Percentiles rank a stretch among this genome's conserved stretches.
phyloP scores from a whole-genome alignment of 2,329 filamentous ascomycete species.

The Colletotrichum sp. region DNA sequence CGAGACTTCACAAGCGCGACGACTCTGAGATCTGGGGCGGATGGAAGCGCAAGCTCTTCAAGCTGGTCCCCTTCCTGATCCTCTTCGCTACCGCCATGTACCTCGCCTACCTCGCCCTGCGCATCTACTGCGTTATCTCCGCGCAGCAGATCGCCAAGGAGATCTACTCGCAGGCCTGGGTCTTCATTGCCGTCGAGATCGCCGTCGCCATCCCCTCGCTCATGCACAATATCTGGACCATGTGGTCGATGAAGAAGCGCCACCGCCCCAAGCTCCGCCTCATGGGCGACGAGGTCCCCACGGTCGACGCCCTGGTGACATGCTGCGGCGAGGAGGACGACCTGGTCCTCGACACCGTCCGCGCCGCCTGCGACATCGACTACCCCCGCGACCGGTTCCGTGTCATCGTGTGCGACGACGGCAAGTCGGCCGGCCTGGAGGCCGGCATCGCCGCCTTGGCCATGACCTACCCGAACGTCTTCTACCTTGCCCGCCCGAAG shows the following conservation, averaged over 20 bases:
- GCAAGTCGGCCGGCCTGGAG: constrained; percentile 48
- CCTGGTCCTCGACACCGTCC: constrained; percentile 60
- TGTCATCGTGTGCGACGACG: constrained; percentile 62
- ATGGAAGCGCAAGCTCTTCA: constrained; percentile 45
- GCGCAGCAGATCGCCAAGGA: constrained; percentile 47
- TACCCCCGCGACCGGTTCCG: constrained; percentile 59
- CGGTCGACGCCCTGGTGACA: constrained; percentile 62
- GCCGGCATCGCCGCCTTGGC: constrained; percentile 40
- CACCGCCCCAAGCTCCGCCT: constrained; percentile 58
- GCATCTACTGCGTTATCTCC: constrained; percentile 56
- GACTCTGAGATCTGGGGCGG: constrained; percentile 49
- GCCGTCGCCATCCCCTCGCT: constrained; percentile 57
- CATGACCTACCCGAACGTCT: constrained; percentile 50
- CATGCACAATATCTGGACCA: constrained; percentile 63
- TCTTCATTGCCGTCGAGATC: constrained; percentile 61
- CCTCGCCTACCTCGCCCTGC: constrained; percentile 53
- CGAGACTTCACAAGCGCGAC: constrained; percentile 45
- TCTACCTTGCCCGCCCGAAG: constrained; percentile 58
- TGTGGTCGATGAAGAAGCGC: constrained; percentile 61
- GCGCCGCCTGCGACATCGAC: constrained; percentile 58
- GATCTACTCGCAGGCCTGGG: constrained; percentile 57
- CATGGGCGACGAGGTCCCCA: constrained; percentile 51
- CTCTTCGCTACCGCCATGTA: constrained; percentile 47
- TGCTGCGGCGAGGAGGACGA: constrained; percentile 63
- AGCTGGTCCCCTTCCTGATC: constrained; percentile 41